Evolutionary conservation across 345 rosid species (phyloP), one percentile per base, ranked within the genome.

Genomic region (Aethionema arabicum): DNA sequence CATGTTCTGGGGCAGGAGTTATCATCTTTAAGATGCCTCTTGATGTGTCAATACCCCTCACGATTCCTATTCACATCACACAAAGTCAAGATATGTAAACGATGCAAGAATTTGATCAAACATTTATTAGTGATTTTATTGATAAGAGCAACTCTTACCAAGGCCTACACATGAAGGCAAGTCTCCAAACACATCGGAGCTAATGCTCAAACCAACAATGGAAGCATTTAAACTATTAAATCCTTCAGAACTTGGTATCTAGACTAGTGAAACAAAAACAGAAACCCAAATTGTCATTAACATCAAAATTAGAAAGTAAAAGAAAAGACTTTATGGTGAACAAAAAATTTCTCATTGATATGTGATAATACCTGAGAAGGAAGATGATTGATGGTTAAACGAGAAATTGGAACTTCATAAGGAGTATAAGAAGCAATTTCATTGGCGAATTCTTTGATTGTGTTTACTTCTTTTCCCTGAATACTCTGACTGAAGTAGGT

Each of bases 401-500:
- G 76, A 41, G 87, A 76, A 65, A 90, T 60, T 63, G 92, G 87
- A 77, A 93, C 90, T 79, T 87, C 88, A 49, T 90, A 90, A 52
- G 99, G 99, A 82, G 72, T 79, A 67, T 77, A 89, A 42, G 86
- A 83, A 62, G 99, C 85, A 51, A 93, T 77, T 58, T 95, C 96
- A 69, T 75, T 72, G 15, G 96, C 85, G 46, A 93, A 87, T 68
- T 87, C 95, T 87, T 83, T 93, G 63, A 81, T 86, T 29, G 82
- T 83, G 59, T 79, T 79, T 42, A 76, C 82, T 65, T 76, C 72
- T 78, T 75, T 70, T 65, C 79, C 79, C 7, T 82, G 77, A 62
- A 93, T 78, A 75, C 95, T 87, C 68, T 87, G 95, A 75, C 83
- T 84, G 73, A 93, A 90, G 76, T 93, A 93, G 58, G 96, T 90